Evolutionary conservation across 805 yeast species (phyloP).

Genomic region (Lipomyces anomalus): DNA sequence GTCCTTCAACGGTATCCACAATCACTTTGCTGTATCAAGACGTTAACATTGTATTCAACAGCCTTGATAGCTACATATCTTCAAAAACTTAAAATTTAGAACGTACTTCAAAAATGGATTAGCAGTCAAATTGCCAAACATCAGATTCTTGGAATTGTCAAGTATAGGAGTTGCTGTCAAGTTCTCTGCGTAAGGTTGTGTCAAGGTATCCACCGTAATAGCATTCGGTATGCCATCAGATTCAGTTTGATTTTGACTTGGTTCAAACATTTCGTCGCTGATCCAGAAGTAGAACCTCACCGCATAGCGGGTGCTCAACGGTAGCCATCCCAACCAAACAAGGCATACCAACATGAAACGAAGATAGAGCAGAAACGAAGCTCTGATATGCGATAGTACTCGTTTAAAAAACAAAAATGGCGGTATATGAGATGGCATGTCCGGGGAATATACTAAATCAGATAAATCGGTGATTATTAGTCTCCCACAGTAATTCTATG

Average conservation of each 20-base stretch:
- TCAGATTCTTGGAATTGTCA: background rate
- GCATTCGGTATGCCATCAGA: conserved; percentile 5
- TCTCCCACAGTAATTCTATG: too few species aligned
- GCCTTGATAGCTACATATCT: background rate
- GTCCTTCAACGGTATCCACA: conserved; percentile 29
- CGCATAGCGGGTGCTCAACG: conserved; percentile 24
- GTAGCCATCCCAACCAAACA: conserved; percentile 29
- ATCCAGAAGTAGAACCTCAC: conserved; percentile 24
- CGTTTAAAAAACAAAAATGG: conserved; percentile 42
- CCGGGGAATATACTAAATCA: conserved; percentile 45
- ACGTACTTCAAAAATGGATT: conserved; percentile 14
- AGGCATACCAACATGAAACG: conserved; percentile 21
- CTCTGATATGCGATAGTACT: conserved; percentile 27
- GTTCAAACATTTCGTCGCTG: conserved; percentile 20
- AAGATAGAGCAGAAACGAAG: conserved; percentile 19
- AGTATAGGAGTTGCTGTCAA: too few species aligned
- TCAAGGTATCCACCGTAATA: conserved; percentile 1
- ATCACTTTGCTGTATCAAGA: conserved; percentile 8
- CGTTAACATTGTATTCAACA: background rate
- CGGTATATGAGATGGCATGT: conserved; percentile 65
- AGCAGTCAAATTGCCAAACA: conserved; percentile 8
- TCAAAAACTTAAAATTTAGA: background rate
- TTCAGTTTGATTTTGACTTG: conserved; percentile 3
- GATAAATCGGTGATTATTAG: background rate
- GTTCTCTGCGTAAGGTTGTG: background rate